phyloP scores from a whole-genome alignment of 2,329 filamentous ascomycete species.

The Pseudohalonectria lignicola region DNA sequence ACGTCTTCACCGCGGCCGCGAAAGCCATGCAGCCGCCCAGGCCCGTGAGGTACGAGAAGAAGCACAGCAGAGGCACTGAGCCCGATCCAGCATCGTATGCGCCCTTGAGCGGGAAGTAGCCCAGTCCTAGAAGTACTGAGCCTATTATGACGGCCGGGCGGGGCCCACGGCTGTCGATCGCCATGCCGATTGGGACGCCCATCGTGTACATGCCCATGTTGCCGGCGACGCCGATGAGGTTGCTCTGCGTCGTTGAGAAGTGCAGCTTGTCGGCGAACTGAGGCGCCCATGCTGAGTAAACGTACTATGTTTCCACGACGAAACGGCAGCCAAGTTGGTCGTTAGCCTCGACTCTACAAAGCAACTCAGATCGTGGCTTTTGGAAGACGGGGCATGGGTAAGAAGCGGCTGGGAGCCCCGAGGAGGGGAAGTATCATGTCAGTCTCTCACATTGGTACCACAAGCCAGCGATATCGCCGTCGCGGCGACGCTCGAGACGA shows the following conservation, averaged over 20 bases:
- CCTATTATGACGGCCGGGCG: slow-evolving; percentile 69
- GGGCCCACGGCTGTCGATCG: slow-evolving; percentile 75
- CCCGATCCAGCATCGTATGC: slow-evolving; percentile 62
- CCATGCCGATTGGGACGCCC: slow-evolving; percentile 79
- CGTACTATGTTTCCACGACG: slow-evolving; percentile 65
- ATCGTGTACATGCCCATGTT: slow-evolving; percentile 90
- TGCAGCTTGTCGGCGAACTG: slow-evolving; percentile 83
- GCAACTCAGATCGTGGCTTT: no score
- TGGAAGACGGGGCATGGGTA: no score
- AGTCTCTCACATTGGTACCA: slow-evolving; percentile 68
- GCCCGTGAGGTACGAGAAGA: slow-evolving; percentile 79
- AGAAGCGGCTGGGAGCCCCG: no score
- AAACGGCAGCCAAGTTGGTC: no score
- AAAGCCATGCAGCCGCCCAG: slow-evolving; percentile 84
- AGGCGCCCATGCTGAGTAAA: slow-evolving; percentile 95
- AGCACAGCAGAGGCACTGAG: slow-evolving; percentile 53
- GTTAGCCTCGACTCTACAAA: background rate
- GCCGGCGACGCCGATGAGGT: slow-evolving; percentile 77
- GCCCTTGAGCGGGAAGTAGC: slow-evolving; percentile 76
- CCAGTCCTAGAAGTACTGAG: slow-evolving; percentile 57
- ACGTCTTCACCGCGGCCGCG: slow-evolving; percentile 72
- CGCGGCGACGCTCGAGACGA: slow-evolving; percentile 75
- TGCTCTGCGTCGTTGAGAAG: slow-evolving; percentile 85
- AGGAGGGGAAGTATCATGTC: slow-evolving; percentile 5
- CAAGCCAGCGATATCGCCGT: slow-evolving; percentile 80